Base-by-base conservation (phyloP, 2,329 filamentous ascomycete genomes). In the Sclerotinia glacialis region DNA sequence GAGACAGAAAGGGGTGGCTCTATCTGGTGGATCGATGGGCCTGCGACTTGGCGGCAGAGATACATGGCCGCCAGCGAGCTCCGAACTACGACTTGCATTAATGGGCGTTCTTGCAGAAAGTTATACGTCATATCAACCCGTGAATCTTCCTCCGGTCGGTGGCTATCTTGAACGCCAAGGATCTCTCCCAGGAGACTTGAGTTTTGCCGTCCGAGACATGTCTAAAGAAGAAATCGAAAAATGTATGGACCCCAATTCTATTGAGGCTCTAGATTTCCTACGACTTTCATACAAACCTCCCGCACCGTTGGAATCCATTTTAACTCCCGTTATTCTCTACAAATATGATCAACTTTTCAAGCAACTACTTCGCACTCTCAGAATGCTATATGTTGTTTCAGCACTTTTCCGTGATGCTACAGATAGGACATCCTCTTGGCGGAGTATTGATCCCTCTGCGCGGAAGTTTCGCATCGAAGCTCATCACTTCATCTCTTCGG, bases 181-280 rank as follows among this genome's bases (percentile, higher is more conserved):
- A 23, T 71, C 73, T 28, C 81, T 93, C 2, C 89, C 89, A 0
- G 89, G 90, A 0, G 86, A 89, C 31, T 78, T 93, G 40, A 91
- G 88, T 76, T 98, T 99, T 76, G 87, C 91, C 0, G 89, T 99
- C 31, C 89, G 95, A 47, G 89, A 94, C 71, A 83, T 98, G 69
- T 84, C 88, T 0, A 82, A 87, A 9, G 88, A 89, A 56, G 93
- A 97, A 72, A 91, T 97, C 58, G 86, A 92, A 63, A 87, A 85
- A 69, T 94, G 93, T 77, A 88, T 96, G 82, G 86, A 98, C 72
- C 88, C 92, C 0, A 85, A 91, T 74, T 90, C 89, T 0, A 83
- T 98, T 23, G 88, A 94, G 75, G 95, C 95, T 0, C 82, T 98
- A n/a, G 95, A 98, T 77, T 98, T 99, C 74, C 81, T 99, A 21